These are phyloP conservation scores for Beta vulgaris DNA, from an alignment of 148 eudicot species.

Conservation along the genomic window DNA sequence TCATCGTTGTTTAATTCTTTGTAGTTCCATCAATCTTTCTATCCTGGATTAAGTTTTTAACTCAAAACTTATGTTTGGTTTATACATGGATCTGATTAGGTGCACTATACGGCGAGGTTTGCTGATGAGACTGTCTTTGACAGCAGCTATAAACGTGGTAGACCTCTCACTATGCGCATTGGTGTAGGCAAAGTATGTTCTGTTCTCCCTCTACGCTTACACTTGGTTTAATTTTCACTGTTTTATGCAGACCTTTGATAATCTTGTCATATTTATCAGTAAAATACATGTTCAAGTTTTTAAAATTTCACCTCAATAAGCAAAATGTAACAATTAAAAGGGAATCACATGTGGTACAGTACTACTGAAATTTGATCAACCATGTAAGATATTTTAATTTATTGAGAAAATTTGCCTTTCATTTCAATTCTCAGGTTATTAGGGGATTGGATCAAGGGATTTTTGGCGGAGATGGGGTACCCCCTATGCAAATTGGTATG, in stretches of 20 bases:
- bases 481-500: constrained; percentile 86
- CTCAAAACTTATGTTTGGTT: background rate
- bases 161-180: constrained; percentile 87
- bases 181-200: constrained; percentile 74
- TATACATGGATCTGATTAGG: constrained; percentile 33
- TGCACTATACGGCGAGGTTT: constrained; percentile 89
- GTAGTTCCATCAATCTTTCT: too few species aligned
- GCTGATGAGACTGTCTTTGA: constrained; percentile 81
- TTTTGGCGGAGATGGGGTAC: constrained; percentile 84
- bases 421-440: constrained; percentile 48
- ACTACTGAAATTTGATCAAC: background rate
- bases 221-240: too few species aligned
- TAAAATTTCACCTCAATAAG: too few species aligned
- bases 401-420: background rate
- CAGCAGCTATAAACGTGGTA: constrained; percentile 88
- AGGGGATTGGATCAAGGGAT: constrained; percentile 94
- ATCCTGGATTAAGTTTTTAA: background rate
- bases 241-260: too few species aligned
- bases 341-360: too few species aligned
- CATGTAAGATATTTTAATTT: background rate
- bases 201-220: background rate
- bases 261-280: too few species aligned
- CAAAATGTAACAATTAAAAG: too few species aligned
- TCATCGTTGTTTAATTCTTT: background rate
- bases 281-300: too few species aligned